These are phyloP conservation scores for Lantana camara DNA, from an alignment of 257 asterid genomes.

Conservation along the genomic window DNA sequence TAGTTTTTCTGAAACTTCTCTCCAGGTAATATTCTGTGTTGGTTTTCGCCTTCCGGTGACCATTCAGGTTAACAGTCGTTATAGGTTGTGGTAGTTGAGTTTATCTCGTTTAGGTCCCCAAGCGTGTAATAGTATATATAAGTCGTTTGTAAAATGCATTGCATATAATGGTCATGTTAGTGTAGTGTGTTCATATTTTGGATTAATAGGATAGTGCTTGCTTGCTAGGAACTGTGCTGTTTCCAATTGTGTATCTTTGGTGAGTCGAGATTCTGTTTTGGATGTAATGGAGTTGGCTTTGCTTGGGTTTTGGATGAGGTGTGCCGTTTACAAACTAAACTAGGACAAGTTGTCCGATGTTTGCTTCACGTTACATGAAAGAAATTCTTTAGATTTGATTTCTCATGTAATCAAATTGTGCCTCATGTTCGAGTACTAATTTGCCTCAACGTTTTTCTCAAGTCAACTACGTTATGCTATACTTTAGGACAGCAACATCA, in stretches of 20 bases:
- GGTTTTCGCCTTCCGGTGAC: constrained; percentile 29
- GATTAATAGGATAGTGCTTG: constrained; percentile 1
- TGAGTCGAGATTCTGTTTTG: background rate
- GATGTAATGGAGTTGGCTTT: background rate
- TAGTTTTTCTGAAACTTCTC: background rate
- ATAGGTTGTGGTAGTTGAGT: constrained; percentile 22
- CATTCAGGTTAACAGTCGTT: constrained; percentile 17
- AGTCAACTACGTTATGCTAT: too few relatives aligned
- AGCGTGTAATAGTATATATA: constrained; percentile 25
- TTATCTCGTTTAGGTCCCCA: constrained; percentile 1
- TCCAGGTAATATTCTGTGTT: constrained; percentile 19
- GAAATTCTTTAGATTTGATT: too few relatives aligned
- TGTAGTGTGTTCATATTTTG: constrained; percentile 12
- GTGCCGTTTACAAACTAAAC: too few relatives aligned
- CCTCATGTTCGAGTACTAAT: too few relatives aligned
- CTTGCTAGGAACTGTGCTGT: background rate
- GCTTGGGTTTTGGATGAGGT: too few relatives aligned
- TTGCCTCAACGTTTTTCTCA: too few relatives aligned
- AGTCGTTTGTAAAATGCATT: constrained; percentile 27
- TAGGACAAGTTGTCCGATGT: too few relatives aligned
- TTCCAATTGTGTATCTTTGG: constrained; percentile 21
- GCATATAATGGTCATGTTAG: constrained; percentile 8
- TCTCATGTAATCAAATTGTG: too few relatives aligned
- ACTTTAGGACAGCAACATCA: too few relatives aligned
- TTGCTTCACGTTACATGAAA: too few relatives aligned